phyloP scores from a whole-genome alignment of 2,329 filamentous ascomycete genomes.

The Penicillium hesseltinei region DNA sequence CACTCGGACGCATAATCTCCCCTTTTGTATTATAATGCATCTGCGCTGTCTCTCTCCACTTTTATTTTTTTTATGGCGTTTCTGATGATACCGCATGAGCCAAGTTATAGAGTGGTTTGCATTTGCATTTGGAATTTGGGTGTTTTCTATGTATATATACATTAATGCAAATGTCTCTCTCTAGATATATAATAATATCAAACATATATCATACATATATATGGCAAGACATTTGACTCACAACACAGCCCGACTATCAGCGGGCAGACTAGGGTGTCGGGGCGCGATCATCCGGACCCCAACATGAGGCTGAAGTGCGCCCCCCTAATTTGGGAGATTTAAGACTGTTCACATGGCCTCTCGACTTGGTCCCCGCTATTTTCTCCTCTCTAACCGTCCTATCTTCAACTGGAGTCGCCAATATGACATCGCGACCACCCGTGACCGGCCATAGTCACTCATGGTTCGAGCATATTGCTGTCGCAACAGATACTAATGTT shows the following conservation, averaged over 20 bases:
- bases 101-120: slow-evolving; percentile 24
- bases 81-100: slow-evolving; percentile 25
- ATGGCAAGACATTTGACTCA: slow-evolving; percentile 12
- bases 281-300: slow-evolving; percentile 17
- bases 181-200: not conserved
- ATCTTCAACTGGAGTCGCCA: not conserved
- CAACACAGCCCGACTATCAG: slow-evolving; percentile 13
- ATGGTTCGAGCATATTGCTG: slow-evolving; percentile 17
- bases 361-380: not conserved
- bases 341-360: not conserved
- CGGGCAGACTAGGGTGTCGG: slow-evolving; percentile 12
- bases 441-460: slow-evolving; percentile 6
- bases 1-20: slow-evolving; percentile 23
- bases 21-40: slow-evolving; percentile 21
- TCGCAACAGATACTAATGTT: slow-evolving; percentile 19
- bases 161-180: slow-evolving; percentile 5
- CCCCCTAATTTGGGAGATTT: slow-evolving; percentile 4
- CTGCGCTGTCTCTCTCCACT: slow-evolving; percentile 15
- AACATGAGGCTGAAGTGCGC: slow-evolving; percentile 22
- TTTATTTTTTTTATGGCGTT: slow-evolving; percentile 15
- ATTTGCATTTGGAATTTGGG: slow-evolving; percentile 6
- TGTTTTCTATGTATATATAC: slow-evolving; percentile 5
- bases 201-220: too few species aligned
- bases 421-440: slow-evolving; percentile 12
- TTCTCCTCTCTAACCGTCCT: not conserved